Conservation (phyloP, 768 basidiomycete species). For the Paxillus ammoniavirescens region DNA sequence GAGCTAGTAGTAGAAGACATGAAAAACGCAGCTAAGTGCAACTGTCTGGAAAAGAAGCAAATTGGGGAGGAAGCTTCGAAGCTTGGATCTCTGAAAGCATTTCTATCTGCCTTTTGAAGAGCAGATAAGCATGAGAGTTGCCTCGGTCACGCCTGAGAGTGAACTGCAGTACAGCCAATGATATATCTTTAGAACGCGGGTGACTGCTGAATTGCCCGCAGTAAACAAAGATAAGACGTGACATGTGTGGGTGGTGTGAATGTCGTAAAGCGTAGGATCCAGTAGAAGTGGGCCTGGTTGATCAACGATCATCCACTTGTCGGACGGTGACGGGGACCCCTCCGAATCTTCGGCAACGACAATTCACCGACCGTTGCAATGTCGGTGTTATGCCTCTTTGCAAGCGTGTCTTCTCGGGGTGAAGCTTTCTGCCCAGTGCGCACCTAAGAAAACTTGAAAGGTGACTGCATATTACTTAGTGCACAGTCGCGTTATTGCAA, state of each 20-base stretch:
- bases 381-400: no score
- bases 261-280: no score
- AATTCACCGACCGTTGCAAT: no score
- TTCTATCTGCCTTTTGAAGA: neutral
- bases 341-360: no score
- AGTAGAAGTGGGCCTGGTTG: no score
- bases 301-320: no score
- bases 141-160: neutral
- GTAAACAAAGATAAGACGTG: neutral
- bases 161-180: neutral
- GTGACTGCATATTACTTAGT: no score
- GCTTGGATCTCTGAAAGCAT: neutral
- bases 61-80: neutral
- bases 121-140: constrained; percentile 15
- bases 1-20: constrained; percentile 13
- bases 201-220: neutral
- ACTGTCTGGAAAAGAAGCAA: neutral
- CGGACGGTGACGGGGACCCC: no score
- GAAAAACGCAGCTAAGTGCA: neutral
- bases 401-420: no score
- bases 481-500: no score
- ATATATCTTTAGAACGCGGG: constrained; percentile 10
- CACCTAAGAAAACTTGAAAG: no score
- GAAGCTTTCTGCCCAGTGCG: no score
- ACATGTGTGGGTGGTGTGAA: neutral